Conservation (phyloP, 1,284 basidiomycete species). For the Termitomyces sp. region DNA sequence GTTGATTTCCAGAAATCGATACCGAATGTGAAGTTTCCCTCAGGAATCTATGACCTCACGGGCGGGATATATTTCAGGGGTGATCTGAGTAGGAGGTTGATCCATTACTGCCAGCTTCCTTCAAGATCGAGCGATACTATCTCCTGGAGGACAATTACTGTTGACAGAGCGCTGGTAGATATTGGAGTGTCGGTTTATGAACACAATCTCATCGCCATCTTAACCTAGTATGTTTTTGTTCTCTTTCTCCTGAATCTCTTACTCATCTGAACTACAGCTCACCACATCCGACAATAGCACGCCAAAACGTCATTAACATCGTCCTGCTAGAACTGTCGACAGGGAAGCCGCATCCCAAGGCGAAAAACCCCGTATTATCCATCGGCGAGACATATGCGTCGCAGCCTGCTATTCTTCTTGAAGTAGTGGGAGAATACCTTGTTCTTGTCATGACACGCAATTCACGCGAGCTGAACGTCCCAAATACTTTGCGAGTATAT, state of each 20-base stretch:
- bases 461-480: neutral
- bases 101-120: conserved; percentile 30
- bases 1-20: conserved; percentile 22
- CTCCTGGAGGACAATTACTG: conserved; percentile 31
- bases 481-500: conserved; percentile 22
- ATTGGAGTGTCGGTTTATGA: conserved; percentile 41
- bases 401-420: conserved; percentile 34
- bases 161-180: conserved; percentile 28
- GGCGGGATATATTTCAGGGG: conserved; percentile 34
- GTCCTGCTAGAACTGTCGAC: conserved; percentile 36
- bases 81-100: conserved; percentile 18
- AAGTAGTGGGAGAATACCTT: conserved; percentile 43
- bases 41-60: conserved; percentile 40
- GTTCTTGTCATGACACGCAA: conserved; percentile 31
- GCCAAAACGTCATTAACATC: conserved; percentile 23
- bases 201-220: conserved; percentile 41
- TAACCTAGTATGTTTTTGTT: conserved; percentile 30
- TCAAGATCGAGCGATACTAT: conserved; percentile 16
- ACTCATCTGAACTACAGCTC: neutral
- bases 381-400: conserved; percentile 21
- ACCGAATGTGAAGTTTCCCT: conserved; percentile 24
- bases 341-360: conserved; percentile 33
- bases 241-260: neutral
- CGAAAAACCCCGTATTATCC: conserved; percentile 28
- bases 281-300: neutral